Percentiles rank a stretch among this genome's conserved stretches.
Conservation (phyloP, 2,329 filamentous ascomycete species). For the Botryotinia convoluta region DNA sequence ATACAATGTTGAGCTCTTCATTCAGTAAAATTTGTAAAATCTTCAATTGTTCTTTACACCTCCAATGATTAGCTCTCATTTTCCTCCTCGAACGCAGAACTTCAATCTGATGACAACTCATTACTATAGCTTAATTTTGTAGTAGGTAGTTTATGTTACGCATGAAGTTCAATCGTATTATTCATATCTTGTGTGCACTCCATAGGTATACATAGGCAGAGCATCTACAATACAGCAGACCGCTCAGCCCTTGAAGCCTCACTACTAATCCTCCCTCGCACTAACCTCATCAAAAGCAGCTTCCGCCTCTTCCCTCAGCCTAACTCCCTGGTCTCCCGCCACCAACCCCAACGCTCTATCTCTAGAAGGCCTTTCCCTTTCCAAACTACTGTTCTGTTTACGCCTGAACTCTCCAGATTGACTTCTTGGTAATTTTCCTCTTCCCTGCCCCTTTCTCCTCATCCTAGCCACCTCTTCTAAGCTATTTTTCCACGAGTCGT, state of each 20-base stretch:
- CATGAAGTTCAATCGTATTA: neutral
- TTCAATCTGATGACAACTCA: neutral
- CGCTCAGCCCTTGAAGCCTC: neutral
- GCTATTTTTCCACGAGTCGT: neutral
- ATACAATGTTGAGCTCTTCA: neutral
- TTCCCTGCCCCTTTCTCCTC: neutral
- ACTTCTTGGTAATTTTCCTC: neutral
- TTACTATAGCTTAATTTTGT: neutral
- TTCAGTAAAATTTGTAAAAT: neutral
- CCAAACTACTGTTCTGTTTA: neutral
- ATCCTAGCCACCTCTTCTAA: neutral
- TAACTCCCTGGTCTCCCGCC: conserved; percentile 14
- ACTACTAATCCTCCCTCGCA: conserved; percentile 7
- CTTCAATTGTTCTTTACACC: neutral
- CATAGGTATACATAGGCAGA: conserved; percentile 5
- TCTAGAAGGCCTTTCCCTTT: neutral
- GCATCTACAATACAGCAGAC: neutral
- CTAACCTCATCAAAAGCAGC: conserved; percentile 3
- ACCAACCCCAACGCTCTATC: conserved; percentile 18
- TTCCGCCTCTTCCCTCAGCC: conserved; percentile 14
- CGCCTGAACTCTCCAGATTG: neutral
- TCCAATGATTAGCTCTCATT: neutral
- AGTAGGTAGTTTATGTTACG: neutral
- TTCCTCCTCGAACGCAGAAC: neutral
- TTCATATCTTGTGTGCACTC: neutral